Evolutionary conservation across 2,329 filamentous ascomycete species (phyloP), one percentile per base, ranked within the genome.

Genomic region (Pezicula radicicola): DNA sequence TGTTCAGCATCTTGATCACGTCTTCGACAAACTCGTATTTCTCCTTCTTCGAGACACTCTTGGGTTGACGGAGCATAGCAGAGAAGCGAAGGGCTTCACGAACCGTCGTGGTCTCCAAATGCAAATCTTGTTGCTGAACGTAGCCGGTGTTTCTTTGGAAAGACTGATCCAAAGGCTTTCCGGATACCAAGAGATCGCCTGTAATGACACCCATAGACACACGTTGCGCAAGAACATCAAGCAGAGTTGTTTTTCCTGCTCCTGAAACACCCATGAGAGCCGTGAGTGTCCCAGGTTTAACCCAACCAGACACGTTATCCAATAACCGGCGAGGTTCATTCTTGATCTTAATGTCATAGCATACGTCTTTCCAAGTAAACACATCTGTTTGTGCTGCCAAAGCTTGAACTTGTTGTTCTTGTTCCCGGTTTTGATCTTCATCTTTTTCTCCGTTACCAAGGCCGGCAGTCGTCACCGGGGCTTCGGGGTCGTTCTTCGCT

Each of bases 101-200:
- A 28, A 96, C 91, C 1, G 92, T 96, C 0, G 86, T 84, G 0
- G 91, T 96, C 48, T 87, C 79, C 36, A 96, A 76, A 68, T 97
- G 92, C 3, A 97, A 78, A 79, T 97, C 92, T 68, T 96, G 91
- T 68, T 97, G 92, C 66, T 96, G 90, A 37, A 93, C 91, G 60
- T 96, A 96, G 33, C 91, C 92, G 0, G 90, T 95, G 72, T 93
- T 94, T 57, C 91, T 87, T 69, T 96, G 91, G 79, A 96, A 96
- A 1, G 88, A 91, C 40, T 79, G 77, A 45, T 63, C 57, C 2
- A 60, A 54, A 2, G 57, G 57, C 30, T 62, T 60, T 2, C 64
- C 64, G 4, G 55, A 60, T 7, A 67, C 60, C 1, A 65, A 50
- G 87, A 96, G 95, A 60, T 94, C 88, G 48, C 92, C 92, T 4